A percentile compares a stretch with the other conserved stretches of the same genome.
Conservation (phyloP, 2,329 filamentous ascomycete species). For the Lachnellula hyalina region DNA sequence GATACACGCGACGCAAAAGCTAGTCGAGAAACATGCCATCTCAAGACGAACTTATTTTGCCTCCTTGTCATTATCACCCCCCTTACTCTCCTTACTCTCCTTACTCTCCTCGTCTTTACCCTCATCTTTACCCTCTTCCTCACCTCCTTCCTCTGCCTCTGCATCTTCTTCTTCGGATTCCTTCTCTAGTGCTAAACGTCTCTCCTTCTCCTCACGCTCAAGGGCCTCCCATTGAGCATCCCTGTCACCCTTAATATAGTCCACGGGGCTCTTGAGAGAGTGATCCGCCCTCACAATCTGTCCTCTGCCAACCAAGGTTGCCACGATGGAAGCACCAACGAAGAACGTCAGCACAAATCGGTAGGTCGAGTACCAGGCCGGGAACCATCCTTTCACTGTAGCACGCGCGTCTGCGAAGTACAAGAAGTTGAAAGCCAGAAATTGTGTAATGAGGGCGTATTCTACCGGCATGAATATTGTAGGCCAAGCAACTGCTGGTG, state of each 20-base stretch:
- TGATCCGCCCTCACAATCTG: conserved; percentile 40
- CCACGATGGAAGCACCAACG: conserved; percentile 75
- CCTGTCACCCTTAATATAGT: conserved; percentile 26
- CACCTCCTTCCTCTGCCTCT: conserved; percentile 1
- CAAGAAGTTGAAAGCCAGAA: conserved; percentile 75
- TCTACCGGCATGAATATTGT: conserved; percentile 80
- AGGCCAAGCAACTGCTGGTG: conserved; percentile 81
- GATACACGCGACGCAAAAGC: background rate
- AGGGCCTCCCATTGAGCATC: conserved; percentile 28
- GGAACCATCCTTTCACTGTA: conserved; percentile 69
- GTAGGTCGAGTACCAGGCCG: conserved; percentile 81
- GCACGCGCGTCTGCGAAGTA: conserved; percentile 81
- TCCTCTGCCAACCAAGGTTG: conserved; percentile 76
- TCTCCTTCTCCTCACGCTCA: conserved; percentile 27
- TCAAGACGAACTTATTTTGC: conserved; percentile 5
- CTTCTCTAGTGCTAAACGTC: conserved; percentile 10
- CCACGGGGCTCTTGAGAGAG: conserved; percentile 26
- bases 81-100: conserved; percentile 13
- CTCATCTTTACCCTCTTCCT: conserved; percentile 2
- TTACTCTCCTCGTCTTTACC: conserved; percentile 17
- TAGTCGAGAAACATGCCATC: background rate
- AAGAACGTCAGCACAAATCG: conserved; percentile 89
- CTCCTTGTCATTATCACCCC: conserved; percentile 7
- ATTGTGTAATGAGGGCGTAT: conserved; percentile 80
- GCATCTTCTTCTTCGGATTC: conserved; percentile 8